Base-by-base conservation (phyloP, 139 green algal genomes). In the Yamagishiella unicocca region DNA sequence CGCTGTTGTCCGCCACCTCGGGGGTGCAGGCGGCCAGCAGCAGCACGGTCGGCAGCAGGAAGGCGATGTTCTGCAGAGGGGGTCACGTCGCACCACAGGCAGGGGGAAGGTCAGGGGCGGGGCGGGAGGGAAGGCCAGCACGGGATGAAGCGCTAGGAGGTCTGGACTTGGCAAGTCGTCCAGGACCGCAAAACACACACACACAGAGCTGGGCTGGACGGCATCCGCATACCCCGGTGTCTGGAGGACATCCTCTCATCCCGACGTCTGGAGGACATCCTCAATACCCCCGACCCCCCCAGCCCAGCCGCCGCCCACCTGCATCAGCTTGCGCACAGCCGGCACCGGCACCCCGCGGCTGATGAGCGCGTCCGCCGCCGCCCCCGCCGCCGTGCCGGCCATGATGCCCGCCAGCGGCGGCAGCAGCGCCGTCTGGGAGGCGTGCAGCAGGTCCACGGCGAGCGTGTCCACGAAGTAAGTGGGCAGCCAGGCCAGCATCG, bases 401-500 rank as follows among this genome's bases (percentile, higher is more conserved):
- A 64, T 80, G 58, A 98, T 96, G 61, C 93, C 95, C 9, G 96
- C 95, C 19, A 98, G 87, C 0, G 96, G 96, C 9, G 97, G 97
- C 66, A 99, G 88, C 66, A 98, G 90, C 27, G 96, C 96, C 29
- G 97, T 93, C 90, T 95, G 90, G 1, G 83, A 74, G 14, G 97
- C 97, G 22, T 94, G 89, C 17, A 92, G 92, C 29, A 99, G 89
- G 91, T 97, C 92, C 22, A 98, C 91, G 2, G 64, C 77, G n/a
- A 99, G 87, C 5, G 93, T 94, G 78, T 98, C 90, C 0, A 89
- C 96, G 83, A 99, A 99, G 93, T 98, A 99, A 19, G 96, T 98
- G 46, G 98, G 98, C 91, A 99, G 94, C 98, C 98, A 99, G 31
- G 98, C 95, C 76, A 98, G 92, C 93, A 99, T 97, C 25, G 95